A percentile compares a stretch with the other conserved stretches of the same genome.
phyloP scores from a whole-genome alignment of 208 protist genomes.

The Trypanosoma cruzi region DNA sequence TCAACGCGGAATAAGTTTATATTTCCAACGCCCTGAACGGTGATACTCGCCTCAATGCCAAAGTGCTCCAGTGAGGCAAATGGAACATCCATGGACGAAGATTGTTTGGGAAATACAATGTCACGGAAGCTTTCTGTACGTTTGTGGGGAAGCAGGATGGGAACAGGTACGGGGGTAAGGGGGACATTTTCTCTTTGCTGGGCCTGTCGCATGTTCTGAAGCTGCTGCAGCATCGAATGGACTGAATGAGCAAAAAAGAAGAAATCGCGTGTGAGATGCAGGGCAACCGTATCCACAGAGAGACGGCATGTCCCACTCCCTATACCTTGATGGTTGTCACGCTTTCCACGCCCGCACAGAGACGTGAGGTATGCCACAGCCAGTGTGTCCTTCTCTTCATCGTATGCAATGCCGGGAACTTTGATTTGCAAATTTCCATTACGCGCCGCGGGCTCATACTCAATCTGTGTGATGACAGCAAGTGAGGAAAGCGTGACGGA shows the following conservation, averaged over 20 bases:
- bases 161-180: not conserved
- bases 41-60: constrained; percentile 36
- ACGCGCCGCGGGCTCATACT: constrained; percentile 73
- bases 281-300: constrained; percentile 44
- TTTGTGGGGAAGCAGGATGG: not conserved
- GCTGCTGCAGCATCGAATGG: constrained; percentile 25
- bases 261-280: constrained; percentile 70
- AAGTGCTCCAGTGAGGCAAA: constrained; percentile 6
- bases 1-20: constrained; percentile 37
- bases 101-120: not conserved
- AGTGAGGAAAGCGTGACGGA: constrained; percentile 63
- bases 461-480: constrained; percentile 73
- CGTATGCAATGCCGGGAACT: constrained; percentile 56
- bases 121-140: not conserved
- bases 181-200: not conserved
- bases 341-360: constrained; percentile 47
- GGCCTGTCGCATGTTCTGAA: not conserved
- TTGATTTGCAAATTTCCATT: constrained; percentile 61
- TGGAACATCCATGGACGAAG: not conserved
- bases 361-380: constrained; percentile 55
- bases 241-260: constrained; percentile 57
- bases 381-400: constrained; percentile 62
- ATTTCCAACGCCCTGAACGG: constrained; percentile 63
- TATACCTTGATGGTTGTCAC: constrained; percentile 48
- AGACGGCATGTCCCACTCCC: constrained; percentile 67